These are phyloP conservation scores for Coemansia sp. DNA, from an alignment of 371 early-diverging fungal genomes.

Conservation along the genomic window DNA sequence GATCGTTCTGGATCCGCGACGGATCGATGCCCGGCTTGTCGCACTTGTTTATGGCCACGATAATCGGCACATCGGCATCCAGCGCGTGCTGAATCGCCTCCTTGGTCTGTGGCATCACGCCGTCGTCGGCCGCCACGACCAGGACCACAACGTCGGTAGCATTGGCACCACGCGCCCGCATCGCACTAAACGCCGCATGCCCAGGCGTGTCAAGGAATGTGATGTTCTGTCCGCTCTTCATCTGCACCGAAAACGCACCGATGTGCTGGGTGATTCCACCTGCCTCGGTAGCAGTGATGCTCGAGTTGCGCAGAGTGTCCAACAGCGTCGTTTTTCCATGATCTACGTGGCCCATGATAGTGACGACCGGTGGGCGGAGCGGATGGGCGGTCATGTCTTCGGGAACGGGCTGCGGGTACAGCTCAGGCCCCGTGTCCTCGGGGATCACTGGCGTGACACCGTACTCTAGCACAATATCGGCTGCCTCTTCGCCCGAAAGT, in stretches of 20 bases:
- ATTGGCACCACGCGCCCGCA: constrained; percentile 90
- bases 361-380: constrained; percentile 87
- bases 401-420: constrained; percentile 50
- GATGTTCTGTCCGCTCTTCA: constrained; percentile 55
- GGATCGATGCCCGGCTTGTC: constrained; percentile 86
- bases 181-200: constrained; percentile 93
- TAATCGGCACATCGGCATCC: constrained; percentile 85
- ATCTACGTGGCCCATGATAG: constrained; percentile 98
- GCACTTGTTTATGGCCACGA: constrained; percentile 96
- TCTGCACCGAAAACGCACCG: constrained; percentile 88
- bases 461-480: constrained; percentile 81
- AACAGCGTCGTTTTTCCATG: constrained; percentile 98
- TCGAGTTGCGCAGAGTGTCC: constrained; percentile 88
- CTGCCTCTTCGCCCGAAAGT: constrained; percentile 80
- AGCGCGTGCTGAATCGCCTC: constrained; percentile 94
- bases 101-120: constrained; percentile 95
- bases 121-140: constrained; percentile 97
- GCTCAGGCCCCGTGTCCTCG: constrained; percentile 39
- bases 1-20: constrained; percentile 65
- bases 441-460: constrained; percentile 80
- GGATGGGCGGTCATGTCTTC: constrained; percentile 71
- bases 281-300: constrained; percentile 91
- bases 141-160: constrained; percentile 93
- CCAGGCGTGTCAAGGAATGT: constrained; percentile 98
- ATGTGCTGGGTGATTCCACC: constrained; percentile 98